Evolutionary conservation across 768 basidiomycete genomes (phyloP).

Genomic region (Auriculariales sp.): DNA sequence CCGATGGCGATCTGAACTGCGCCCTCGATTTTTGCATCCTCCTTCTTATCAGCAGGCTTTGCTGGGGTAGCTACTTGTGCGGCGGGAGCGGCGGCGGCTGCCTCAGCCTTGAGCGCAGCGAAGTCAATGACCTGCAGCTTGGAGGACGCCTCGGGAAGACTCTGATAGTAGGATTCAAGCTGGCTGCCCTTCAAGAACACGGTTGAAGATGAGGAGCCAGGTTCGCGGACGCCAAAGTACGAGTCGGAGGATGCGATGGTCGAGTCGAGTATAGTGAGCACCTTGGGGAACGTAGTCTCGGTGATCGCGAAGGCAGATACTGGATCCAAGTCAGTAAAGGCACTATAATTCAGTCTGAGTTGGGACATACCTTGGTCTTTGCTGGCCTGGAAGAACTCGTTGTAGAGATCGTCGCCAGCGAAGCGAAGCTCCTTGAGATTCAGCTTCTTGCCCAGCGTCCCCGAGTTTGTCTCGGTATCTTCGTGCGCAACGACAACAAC

Average conservation of each 20-base stretch:
- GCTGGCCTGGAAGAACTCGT: conserved; percentile 68
- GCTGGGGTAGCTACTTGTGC: conserved; percentile 18
- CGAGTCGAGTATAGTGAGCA: conserved; percentile 62
- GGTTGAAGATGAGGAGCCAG: conserved; percentile 49
- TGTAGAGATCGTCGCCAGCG: conserved; percentile 73
- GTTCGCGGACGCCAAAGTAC: conserved; percentile 60
- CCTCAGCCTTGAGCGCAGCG: conserved; percentile 35
- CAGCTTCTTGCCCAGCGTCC: conserved; percentile 61
- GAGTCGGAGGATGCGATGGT: conserved; percentile 58
- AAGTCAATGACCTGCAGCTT: conserved; percentile 70
- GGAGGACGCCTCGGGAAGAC: conserved; percentile 47
- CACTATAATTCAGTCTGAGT: background rate
- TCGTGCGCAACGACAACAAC: conserved; percentile 80
- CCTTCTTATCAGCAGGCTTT: conserved; percentile 37
- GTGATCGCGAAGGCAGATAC: conserved; percentile 74
- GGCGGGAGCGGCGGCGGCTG: conserved; percentile 14
- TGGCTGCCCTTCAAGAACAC: conserved; percentile 70
- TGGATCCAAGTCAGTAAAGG: conserved; percentile 15
- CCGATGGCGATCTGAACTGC: conserved; percentile 87
- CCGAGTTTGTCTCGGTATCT: conserved; percentile 68
- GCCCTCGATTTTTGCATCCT: conserved; percentile 71
- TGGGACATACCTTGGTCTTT: conserved; percentile 68
- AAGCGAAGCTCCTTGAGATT: conserved; percentile 78
- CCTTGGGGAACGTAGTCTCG: conserved; percentile 47
- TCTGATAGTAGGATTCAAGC: conserved; percentile 54